A percentile compares a stretch with the other conserved stretches of the same genome.
Evolutionary conservation across 1,284 basidiomycete species (phyloP).

Genomic region (Fomitiporia mediterranea): DNA sequence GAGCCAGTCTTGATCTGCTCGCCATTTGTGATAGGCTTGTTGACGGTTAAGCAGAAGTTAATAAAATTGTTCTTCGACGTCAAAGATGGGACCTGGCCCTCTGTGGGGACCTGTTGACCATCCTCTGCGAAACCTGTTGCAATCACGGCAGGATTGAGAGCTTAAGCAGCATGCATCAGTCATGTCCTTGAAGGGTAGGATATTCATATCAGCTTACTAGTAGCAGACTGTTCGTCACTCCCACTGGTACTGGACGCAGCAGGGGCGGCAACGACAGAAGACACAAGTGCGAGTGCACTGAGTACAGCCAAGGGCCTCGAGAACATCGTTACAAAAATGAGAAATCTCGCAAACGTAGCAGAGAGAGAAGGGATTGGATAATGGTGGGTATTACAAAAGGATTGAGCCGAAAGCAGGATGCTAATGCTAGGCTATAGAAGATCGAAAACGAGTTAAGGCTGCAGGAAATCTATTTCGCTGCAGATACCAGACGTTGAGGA

Average conservation of each 20-base stretch:
- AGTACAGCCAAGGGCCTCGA: neutral
- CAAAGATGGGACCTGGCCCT: constrained; percentile 42
- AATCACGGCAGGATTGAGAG: constrained; percentile 41
- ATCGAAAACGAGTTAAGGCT: neutral
- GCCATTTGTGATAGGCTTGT: constrained; percentile 39
- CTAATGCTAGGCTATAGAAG: neutral
- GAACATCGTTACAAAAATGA: neutral
- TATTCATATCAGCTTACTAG: neutral
- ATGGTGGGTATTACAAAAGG: no score
- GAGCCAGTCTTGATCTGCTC: constrained; percentile 39
- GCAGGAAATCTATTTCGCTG: neutral
- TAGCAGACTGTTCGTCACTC: constrained; percentile 14
- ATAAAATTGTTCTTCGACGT: constrained; percentile 56
- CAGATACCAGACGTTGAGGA: neutral
- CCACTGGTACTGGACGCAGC: neutral
- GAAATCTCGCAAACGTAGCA: no score
- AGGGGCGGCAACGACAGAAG: neutral
- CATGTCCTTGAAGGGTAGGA: no score
- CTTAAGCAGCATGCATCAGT: neutral
- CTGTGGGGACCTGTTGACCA: constrained; percentile 39
- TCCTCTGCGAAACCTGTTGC: constrained; percentile 39
- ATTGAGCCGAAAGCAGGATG: neutral
- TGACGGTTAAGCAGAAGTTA: constrained; percentile 35
- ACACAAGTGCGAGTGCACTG: neutral
- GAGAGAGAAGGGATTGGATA: no score